phyloP scores from a whole-genome alignment of 106 monocot species.

The Dioscorea dumetorum region DNA sequence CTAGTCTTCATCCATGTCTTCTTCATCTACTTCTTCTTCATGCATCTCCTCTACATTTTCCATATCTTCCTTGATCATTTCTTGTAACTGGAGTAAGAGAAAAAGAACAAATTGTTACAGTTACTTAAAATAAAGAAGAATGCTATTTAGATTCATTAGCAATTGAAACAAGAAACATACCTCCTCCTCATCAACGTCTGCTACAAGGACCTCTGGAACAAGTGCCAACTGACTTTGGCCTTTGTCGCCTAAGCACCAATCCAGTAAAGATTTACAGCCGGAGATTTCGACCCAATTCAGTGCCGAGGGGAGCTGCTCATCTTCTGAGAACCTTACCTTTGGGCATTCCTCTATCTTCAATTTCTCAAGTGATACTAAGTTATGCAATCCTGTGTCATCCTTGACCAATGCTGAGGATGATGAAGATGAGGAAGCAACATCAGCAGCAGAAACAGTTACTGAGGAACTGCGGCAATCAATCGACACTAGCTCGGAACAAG shows the following conservation, averaged over 20 bases:
- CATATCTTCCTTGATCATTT: neutral
- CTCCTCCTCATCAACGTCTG: neutral
- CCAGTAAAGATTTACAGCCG: neutral
- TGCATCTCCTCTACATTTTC: neutral
- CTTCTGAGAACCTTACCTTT: neutral
- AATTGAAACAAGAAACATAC: neutral
- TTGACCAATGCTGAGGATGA: neutral
- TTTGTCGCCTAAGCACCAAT: constrained; percentile 1
- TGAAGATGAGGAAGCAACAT: constrained; percentile 4
- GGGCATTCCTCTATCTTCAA: constrained; percentile 6
- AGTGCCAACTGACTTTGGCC: neutral
- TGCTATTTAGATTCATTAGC: neutral
- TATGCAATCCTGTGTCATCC: neutral
- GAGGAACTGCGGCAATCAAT: neutral
- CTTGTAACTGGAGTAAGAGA: neutral
- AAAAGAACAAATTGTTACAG: neutral
- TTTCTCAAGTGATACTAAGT: neutral
- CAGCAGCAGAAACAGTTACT: neutral
- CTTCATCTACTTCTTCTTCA: neutral
- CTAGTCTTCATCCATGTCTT: constrained; percentile 1
- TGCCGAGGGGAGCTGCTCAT: neutral
- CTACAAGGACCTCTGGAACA: neutral
- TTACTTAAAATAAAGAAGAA: neutral
- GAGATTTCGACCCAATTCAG: constrained; percentile 1
- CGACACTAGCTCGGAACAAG: neutral